Base-by-base conservation (phyloP, 2,329 filamentous ascomycete species). In the Alternaria ventricosa region DNA sequence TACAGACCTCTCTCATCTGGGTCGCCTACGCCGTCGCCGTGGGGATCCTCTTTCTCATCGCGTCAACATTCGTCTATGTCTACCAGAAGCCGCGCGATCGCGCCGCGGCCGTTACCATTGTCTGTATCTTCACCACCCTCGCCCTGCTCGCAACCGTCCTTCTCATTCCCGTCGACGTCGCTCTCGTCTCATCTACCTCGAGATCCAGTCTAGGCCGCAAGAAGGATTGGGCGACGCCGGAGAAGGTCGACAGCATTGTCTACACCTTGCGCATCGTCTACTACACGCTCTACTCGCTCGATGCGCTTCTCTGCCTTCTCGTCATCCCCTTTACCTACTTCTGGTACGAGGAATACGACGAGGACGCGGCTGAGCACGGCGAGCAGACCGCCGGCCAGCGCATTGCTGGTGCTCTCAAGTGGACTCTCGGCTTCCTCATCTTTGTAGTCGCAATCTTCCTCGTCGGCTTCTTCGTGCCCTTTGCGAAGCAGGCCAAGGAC, bases 301-400 rank as follows among this genome's bases (percentile, higher is more conserved):
- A 99, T 79, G 92, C 94, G 1, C 79, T 97, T 6, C 87, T 99
- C 11, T 99, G 96, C 76, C 85, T 99, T 49, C 79, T 98, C 18
- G 87, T 97, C 47, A 91, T 98, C 20, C 96, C 96, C 0, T 99
- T 99, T 77, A 91, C 94, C 51, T 99, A 99, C 83, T 99, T 99
- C 79, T 97, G 92, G 89, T 96, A 97, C 75, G 96, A 99, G 79
- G 96, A 98, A 80, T 97, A 97, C 70, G 95, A 97, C 74, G 94
- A 97, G 81, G 90, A 95, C 20, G 94, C 94, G 65, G 87, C 90
- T 33, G 92, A 97, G 73, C 88, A 92, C 64, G 92, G 93, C 30
- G 89, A 88, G 28, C 90, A 94, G 77, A 91, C 91, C 3, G 80
- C 91, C 62, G 86, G 85, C 7, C 87, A 89, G 74, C 88, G 93